Base-by-base conservation (phyloP, 2,329 filamentous ascomycete species). In the Sporothrix phasma region DNA sequence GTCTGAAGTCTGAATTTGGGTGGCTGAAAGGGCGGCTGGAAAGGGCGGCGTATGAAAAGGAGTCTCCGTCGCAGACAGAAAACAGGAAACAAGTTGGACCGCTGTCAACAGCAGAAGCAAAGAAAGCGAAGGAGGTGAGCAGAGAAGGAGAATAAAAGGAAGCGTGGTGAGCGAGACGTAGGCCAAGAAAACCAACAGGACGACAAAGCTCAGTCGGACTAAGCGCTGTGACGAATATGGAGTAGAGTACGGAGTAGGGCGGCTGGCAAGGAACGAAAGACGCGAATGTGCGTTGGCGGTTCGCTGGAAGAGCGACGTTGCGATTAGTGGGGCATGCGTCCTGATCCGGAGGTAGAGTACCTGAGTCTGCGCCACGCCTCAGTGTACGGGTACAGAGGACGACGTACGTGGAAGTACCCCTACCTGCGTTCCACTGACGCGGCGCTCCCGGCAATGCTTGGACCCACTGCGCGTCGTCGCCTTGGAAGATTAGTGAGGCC, bases 401-500 rank as follows among this genome's bases (percentile, higher is more conserved):
- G n/a, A n/a, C n/a, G n/a, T n/a, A n/a, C n/a, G n/a, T n/a, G n/a
- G n/a, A n/a, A 41, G 54, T 58, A 58, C 37, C 15, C 15, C 54
- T 58, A 58, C 54, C 24, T 34, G 7, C 49, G 54, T 45, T 19
- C 34, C 49, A 63, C 37, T 43, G 47, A 63, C 56, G 56, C 46
- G 34, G 56, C 29, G 13, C 19, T 24, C 37, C 41, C 39, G 51
- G 51, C 51, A 56, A 8, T 60, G 41, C 56, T 22, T 22, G n/a
- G 56, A 34, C 56, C 59, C 59, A 61, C 59, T 61, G 31, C 39
- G n/a, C n/a, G n/a, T n/a, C n/a, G n/a, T n/a, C n/a, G n/a, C n/a
- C n/a, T n/a, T n/a, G n/a, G n/a, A n/a, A n/a, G n/a, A n/a, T n/a
- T n/a, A n/a, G n/a, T n/a, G n/a, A n/a, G n/a, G n/a, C n/a, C n/a